Evolutionary conservation across 306 rosid species (phyloP).

Genomic region (Cicer pinnatifidum): DNA sequence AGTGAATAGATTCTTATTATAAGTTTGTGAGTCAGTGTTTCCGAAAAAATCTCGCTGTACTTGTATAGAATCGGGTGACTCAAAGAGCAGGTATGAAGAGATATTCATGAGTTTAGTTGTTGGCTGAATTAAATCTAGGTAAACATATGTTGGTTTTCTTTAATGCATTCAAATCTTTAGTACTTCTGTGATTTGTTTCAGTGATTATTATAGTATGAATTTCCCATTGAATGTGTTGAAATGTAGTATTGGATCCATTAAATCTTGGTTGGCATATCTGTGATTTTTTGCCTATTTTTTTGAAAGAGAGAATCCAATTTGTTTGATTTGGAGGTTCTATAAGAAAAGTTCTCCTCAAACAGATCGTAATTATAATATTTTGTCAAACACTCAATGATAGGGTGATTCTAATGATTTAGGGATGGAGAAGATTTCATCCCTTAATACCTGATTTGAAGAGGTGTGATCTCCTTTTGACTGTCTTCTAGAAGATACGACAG

Average conservation of each 20-base stretch:
- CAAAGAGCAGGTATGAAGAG: not conserved
- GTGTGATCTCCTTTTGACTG: not conserved
- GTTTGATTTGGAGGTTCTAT: conserved; percentile 16
- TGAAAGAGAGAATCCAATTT: conserved; percentile 28
- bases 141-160: conserved; percentile 1
- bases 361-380: conserved; percentile 23
- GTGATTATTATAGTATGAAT: not conserved
- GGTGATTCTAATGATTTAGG: not conserved
- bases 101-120: conserved; percentile 34
- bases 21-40: not conserved
- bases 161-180: conserved; percentile 26
- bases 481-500: not conserved
- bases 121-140: conserved; percentile 29
- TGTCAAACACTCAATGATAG: not conserved
- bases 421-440: not conserved
- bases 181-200: not conserved
- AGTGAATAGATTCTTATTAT: not conserved
- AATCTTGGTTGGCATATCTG: conserved; percentile 24
- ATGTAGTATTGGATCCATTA: not conserved
- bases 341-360: not conserved
- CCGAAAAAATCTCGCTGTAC: not conserved
- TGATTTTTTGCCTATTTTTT: not conserved
- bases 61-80: not conserved
- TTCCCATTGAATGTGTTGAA: conserved; percentile 20
- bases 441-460: not conserved